A percentile compares a stretch with the other conserved stretches of the same genome.
phyloP scores from a whole-genome alignment of 352 stramenopile species.

The Blastocystis sp. region DNA sequence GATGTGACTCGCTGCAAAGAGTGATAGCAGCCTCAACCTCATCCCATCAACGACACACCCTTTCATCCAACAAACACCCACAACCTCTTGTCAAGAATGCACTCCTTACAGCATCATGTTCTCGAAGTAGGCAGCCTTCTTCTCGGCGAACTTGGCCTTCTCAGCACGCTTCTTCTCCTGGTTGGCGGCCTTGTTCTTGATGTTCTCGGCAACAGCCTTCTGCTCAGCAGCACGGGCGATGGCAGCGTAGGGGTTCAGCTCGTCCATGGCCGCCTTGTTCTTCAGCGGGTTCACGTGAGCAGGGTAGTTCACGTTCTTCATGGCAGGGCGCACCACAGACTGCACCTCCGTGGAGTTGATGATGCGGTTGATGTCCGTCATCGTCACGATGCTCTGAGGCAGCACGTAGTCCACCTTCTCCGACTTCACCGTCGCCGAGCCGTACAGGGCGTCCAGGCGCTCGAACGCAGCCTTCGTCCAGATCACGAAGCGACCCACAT shows the following conservation, averaged over 20 bases:
- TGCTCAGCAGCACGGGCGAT: slow-evolving; percentile 84
- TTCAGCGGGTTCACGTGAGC: slow-evolving; percentile 96
- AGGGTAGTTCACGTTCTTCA: slow-evolving; percentile 82
- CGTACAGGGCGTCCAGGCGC: slow-evolving; percentile 90
- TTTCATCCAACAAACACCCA: not conserved
- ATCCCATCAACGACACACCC: not conserved
- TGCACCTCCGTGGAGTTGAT: slow-evolving; percentile 90
- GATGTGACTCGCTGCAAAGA: too few species aligned
- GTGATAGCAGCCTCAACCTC: not conserved
- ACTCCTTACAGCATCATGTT: slow-evolving; percentile 72
- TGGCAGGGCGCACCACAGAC: slow-evolving; percentile 88
- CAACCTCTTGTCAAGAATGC: too few species aligned
- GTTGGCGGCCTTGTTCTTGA: slow-evolving; percentile 82
- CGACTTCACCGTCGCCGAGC: not conserved
- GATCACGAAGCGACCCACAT: slow-evolving; percentile 96
- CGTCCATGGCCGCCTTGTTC: slow-evolving; percentile 89
- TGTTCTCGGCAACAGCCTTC: slow-evolving; percentile 80
- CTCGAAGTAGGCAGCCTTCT: slow-evolving; percentile 78
- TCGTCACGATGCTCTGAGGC: slow-evolving; percentile 89
- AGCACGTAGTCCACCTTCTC: slow-evolving; percentile 88
- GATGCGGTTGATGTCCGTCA: slow-evolving; percentile 80
- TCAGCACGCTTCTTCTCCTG: slow-evolving; percentile 80
- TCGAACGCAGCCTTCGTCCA: slow-evolving; percentile 96
- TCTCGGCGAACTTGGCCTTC: slow-evolving; percentile 80
- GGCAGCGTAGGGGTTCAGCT: slow-evolving; percentile 92